Evolutionary conservation across 345 rosid species (phyloP), one percentile per base, ranked within the genome.

Genomic region (Cardiospermum halicacabum): DNA sequence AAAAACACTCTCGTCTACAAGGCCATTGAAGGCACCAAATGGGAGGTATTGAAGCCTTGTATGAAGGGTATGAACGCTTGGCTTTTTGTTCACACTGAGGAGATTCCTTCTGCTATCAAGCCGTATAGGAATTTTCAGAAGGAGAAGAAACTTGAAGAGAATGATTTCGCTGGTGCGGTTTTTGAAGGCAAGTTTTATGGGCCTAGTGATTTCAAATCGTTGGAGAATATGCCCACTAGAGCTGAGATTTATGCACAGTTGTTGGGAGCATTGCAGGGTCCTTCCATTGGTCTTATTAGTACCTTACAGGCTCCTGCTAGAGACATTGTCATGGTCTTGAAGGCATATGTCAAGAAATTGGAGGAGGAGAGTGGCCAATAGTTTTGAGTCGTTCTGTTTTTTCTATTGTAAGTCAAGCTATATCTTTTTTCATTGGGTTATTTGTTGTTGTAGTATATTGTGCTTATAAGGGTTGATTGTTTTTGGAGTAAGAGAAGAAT

Each of bases 61-160:
- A 93, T 93, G 99, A 89, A 70, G 56, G 99, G 99, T 9, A 94
- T 91, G 99, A 90, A 90, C 42, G 97, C 84, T 28, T 94, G 96
- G 95, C 85, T 91, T 25, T 94, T 94, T 49, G 97, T 91, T 8
- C 99, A 89, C 60, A 79, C 71, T 7, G 99, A 94, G 68, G 99
- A 91, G 68, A 88, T 94, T 39, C 97, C 96, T 0, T 82, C 83
- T 15, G 88, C 96, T 0, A 68, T 94, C 32, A 89, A 85, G 71
- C 99, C 99, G 2, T 94, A 85, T 72, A 75, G 96, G 77, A 63
- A 36, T 16, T 94, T 94, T 56, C 89, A 85, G 67, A 91, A 79
- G 69, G 99, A 87, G 64, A 79, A 76, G 50, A 90, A 87, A 72
- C 71, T 89, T 53, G 91, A 88, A 25, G 74, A 67, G 9, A 92